phyloP scores from a whole-genome alignment of 1,139 yeast genomes.

The Candida albicans region DNA sequence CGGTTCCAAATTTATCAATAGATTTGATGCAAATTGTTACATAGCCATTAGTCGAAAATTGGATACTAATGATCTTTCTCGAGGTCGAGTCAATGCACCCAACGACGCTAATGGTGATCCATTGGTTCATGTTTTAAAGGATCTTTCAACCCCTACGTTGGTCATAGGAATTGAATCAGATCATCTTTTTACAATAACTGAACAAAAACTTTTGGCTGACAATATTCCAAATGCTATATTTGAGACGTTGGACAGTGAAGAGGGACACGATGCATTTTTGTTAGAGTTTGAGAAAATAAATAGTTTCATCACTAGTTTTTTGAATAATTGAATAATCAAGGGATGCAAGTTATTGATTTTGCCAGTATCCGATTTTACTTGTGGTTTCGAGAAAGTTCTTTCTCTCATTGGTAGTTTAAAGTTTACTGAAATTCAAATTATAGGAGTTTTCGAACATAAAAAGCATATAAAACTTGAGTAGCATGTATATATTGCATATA shows the following conservation, averaged over 20 bases:
- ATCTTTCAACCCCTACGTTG: constrained; percentile 70
- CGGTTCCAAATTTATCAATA: constrained; percentile 80
- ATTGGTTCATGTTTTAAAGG: constrained; percentile 43
- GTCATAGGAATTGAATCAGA: constrained; percentile 90
- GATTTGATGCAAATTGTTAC: constrained; percentile 97
- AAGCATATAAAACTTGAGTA: too few species aligned
- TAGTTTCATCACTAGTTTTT: constrained; percentile 8
- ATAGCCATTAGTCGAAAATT: constrained; percentile 89
- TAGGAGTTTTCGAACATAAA: too few species aligned
- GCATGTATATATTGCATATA: too few species aligned
- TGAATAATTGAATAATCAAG: neutral
- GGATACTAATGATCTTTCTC: constrained; percentile 90
- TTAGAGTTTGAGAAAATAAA: constrained; percentile 86
- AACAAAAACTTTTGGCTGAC: constrained; percentile 81
- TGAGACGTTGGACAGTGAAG: constrained; percentile 83
- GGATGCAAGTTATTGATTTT: neutral
- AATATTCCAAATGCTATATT: constrained; percentile 69
- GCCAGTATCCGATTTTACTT: too few species aligned
- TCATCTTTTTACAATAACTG: constrained; percentile 88
- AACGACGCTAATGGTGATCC: constrained; percentile 42
- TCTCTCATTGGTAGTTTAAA: too few species aligned
- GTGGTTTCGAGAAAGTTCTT: too few species aligned
- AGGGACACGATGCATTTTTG: constrained; percentile 96
- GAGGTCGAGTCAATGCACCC: constrained; percentile 54
- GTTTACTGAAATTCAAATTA: too few species aligned